Percentiles rank a stretch among this genome's conserved stretches.
Conservation (phyloP, 495 filamentous ascomycete genomes). For the Xylaria venustula region DNA sequence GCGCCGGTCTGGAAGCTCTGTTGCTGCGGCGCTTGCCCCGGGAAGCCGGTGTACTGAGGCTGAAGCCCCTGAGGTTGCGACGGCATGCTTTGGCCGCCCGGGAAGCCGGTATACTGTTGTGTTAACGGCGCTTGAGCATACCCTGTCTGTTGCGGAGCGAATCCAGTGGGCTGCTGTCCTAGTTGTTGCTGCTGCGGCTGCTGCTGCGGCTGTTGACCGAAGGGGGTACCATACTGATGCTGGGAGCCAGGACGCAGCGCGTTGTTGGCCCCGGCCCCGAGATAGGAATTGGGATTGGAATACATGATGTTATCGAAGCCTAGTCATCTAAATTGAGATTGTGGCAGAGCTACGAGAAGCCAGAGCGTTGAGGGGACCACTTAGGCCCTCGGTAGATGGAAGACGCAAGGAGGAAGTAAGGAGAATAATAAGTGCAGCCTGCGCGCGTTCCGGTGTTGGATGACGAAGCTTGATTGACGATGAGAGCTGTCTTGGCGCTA, state of each 20-base stretch:
- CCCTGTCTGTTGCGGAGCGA: constrained; percentile 60
- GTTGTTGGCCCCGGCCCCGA: constrained; percentile 76
- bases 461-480: constrained; percentile 28
- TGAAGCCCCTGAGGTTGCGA: constrained; percentile 54
- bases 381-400: constrained; percentile 10
- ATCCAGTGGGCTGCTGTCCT: constrained; percentile 58
- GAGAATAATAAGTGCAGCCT: too few relatives aligned
- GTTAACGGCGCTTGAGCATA: constrained; percentile 59
- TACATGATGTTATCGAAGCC: constrained; percentile 60
- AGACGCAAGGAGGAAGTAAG: constrained; percentile 11
- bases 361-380: constrained; percentile 3
- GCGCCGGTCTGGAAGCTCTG: constrained; percentile 46
- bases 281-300: constrained; percentile 80
- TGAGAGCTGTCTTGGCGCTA: background rate
- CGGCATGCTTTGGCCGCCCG: constrained; percentile 46
- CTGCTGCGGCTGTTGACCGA: constrained; percentile 60
- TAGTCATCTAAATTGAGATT: background rate
- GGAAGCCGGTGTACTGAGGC: constrained; percentile 57
- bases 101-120: constrained; percentile 61
- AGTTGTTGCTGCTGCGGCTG: constrained; percentile 60
- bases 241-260: constrained; percentile 69
- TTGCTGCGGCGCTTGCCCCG: constrained; percentile 43
- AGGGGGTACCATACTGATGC: constrained; percentile 58
- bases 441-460: constrained; percentile 10
- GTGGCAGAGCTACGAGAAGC: background rate